Evolutionary conservation across 208 protist genomes (phyloP), one percentile per base, ranked within the genome.

Genomic region (Acanthamoeba castellanii): DNA sequence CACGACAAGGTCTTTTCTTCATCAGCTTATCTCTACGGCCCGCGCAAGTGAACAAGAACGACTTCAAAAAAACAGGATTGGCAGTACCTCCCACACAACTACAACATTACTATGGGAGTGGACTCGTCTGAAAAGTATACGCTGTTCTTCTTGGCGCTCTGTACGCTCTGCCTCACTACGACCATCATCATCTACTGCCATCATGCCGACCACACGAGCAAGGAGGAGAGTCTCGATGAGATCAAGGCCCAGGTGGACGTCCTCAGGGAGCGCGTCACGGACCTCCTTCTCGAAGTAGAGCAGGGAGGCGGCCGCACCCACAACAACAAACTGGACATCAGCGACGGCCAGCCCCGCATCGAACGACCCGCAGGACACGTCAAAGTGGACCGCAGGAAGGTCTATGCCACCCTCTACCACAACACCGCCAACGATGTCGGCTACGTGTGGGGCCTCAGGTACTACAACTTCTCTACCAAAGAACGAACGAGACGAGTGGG

Each of bases 391-490:
- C 32, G 74, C 7, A 82, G 9, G 34, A 82, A 82, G 37, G 74
- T 82, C 74, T 82, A 82, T 34, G 74, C 74, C 74, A 82, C 74
- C n/a, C 74, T 82, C 74, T 82, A 82, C 37, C 74, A 82, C 74
- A 82, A 82, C 74, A 45, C 74, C 25, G 74, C 74, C 42, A 45
- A 52, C 32, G 74, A 82, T 3, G 7, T 30, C 74, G 74, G 74
- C 74, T 82, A 82, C 25, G 74, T 82, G 18, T 34, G 20, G 25
- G 74, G 74, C 18, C 74, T 82, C 42, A 82, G 74, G 74, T 78
- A 81, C 30, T 42, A 42, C 27, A 3, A 2, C 16, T 50, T 32
- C 27, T 8, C 0, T 9, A 37, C 13, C 13, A 78, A 81, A 81
- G 70, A 81, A 81, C 70, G 74, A 47, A 82, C 0, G 20, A 3